These are phyloP conservation scores for Ustilago lituana DNA, from an alignment of 1,284 basidiomycete genomes.

Conservation along the genomic window DNA sequence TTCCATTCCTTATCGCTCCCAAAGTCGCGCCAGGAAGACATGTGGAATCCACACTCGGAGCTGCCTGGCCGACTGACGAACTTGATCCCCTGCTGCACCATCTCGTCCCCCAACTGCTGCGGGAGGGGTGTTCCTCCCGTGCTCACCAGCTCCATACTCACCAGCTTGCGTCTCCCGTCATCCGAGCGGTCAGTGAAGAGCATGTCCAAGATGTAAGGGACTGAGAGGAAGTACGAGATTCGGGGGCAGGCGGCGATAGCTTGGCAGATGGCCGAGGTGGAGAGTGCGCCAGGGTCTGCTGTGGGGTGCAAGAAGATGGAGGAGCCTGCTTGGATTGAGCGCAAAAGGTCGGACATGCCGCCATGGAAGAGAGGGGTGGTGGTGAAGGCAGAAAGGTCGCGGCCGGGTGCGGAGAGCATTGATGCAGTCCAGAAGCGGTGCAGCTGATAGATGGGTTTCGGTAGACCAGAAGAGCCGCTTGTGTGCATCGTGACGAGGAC, in stretches of 20 bases:
- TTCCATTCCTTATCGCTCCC: constrained; percentile 74
- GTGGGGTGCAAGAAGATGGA: constrained; percentile 68
- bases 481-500: constrained; percentile 74
- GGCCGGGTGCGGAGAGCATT: constrained; percentile 38
- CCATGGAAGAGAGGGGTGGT: constrained; percentile 70
- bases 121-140: constrained; percentile 69
- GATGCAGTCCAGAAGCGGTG: constrained; percentile 60
- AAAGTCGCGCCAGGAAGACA: constrained; percentile 72
- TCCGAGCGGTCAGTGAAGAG: constrained; percentile 70
- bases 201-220: constrained; percentile 71
- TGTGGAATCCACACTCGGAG: constrained; percentile 69
- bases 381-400: constrained; percentile 66
- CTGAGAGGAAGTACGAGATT: constrained; percentile 66
- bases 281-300: constrained; percentile 63
- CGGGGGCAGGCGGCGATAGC: constrained; percentile 61
- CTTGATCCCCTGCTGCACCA: constrained; percentile 72
- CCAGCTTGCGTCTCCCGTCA: constrained; percentile 70
- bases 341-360: constrained; percentile 69
- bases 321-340: constrained; percentile 68
- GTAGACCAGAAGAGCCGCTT: constrained; percentile 72
- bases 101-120: constrained; percentile 73
- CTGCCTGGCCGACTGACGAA: constrained; percentile 73
- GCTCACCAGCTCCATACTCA: constrained; percentile 71
- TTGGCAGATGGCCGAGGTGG: constrained; percentile 60
- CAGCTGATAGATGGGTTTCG: constrained; percentile 68